Evolutionary conservation across 2,329 filamentous ascomycete species (phyloP).

Genomic region (Calycina herbarum): DNA sequence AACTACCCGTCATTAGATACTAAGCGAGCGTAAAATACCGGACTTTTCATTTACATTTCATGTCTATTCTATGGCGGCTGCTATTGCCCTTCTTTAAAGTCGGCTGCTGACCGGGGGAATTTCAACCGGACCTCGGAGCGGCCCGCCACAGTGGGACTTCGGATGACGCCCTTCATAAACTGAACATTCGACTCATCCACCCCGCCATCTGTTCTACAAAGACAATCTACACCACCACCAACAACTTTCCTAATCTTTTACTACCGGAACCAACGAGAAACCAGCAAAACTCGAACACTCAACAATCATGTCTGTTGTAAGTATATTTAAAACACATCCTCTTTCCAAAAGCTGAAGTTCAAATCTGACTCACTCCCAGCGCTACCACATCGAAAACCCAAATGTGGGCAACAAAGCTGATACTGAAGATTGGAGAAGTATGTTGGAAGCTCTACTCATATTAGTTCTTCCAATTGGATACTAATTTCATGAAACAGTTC

Average conservation of each 20-base stretch:
- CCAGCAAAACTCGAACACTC: background rate
- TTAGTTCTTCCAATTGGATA: slow-evolving; percentile 23
- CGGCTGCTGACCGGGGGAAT: too few species aligned
- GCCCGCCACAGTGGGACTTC: background rate
- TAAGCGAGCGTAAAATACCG: too few species aligned
- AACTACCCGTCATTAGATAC: too few species aligned
- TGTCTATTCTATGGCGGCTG: too few species aligned
- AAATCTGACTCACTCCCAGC: slow-evolving; percentile 39
- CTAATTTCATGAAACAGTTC: slow-evolving; percentile 52
- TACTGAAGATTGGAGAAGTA: slow-evolving; percentile 83
- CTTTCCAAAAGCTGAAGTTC: slow-evolving; percentile 7
- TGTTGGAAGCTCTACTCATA: slow-evolving; percentile 31
- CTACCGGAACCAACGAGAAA: background rate
- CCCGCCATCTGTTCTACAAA: background rate
- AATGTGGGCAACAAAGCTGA: slow-evolving; percentile 73
- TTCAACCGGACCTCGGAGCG: background rate
- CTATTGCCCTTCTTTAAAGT: too few species aligned
- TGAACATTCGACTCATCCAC: background rate
- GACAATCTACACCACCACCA: background rate
- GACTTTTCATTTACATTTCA: too few species aligned
- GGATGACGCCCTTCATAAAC: background rate
- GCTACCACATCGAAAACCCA: slow-evolving; percentile 75
- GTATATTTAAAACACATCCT: slow-evolving; percentile 8
- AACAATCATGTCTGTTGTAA: slow-evolving; percentile 25
- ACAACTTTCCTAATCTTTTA: background rate